A percentile compares a stretch with the other conserved stretches of the same genome.
Conservation (phyloP, 2,329 filamentous ascomycete species). For the Cladosporium halotolerans region DNA sequence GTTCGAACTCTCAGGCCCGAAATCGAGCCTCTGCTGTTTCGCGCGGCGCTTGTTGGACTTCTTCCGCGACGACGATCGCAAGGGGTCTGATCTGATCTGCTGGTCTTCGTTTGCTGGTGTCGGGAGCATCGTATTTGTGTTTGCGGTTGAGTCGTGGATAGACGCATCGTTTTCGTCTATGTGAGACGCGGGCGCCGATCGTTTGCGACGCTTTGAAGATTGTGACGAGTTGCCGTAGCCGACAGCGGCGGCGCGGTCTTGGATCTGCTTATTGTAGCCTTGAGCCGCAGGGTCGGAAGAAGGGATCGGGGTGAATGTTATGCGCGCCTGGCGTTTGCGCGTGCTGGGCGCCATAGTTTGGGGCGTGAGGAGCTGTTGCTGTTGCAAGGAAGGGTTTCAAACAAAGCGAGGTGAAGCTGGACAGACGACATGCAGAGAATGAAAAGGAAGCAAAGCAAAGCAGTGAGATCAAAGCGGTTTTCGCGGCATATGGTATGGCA, state of each 20-base stretch:
- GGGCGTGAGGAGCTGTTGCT: not conserved
- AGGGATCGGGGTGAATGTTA: constrained; percentile 39
- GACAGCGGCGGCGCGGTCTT: constrained; percentile 31
- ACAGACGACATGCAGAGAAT: not conserved
- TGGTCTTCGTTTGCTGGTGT: not conserved
- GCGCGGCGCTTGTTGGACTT: constrained; percentile 19
- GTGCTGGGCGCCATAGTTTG: constrained; percentile 11
- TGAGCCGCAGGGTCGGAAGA: constrained; percentile 35
- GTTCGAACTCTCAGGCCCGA: constrained; percentile 13
- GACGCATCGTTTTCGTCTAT: not conserved
- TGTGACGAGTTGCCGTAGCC: constrained; percentile 21
- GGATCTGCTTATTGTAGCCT: constrained; percentile 28
- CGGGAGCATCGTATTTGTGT: not conserved
- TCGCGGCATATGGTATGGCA: too few relatives aligned
- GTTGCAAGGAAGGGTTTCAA: not conserved
- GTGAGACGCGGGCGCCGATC: not conserved
- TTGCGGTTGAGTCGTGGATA: not conserved
- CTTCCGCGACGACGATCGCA: not conserved
- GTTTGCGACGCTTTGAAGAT: constrained; percentile 1
- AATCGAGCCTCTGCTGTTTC: constrained; percentile 29
- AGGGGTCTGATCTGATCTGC: not conserved
- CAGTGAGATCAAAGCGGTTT: too few relatives aligned
- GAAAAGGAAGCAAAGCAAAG: not conserved
- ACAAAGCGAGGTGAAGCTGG: not conserved
- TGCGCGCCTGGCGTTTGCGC: constrained; percentile 35